These are phyloP conservation scores for Darksidea phi DNA, from an alignment of 495 filamentous ascomycete genomes.

Conservation along the genomic window DNA sequence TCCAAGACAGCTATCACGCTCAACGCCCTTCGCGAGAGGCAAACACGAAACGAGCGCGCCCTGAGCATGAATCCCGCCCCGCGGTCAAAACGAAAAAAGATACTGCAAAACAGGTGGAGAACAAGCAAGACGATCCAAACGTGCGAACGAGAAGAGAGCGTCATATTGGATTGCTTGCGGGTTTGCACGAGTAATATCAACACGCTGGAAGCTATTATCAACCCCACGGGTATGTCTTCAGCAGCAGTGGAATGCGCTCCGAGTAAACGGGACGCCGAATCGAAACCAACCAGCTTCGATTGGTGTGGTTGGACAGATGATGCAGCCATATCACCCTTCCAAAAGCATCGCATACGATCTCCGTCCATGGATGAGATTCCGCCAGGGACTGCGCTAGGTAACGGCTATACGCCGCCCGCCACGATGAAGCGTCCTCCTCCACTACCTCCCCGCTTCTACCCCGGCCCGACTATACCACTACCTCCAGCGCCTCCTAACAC, in stretches of 20 bases:
- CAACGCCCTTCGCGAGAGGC: constrained; percentile 29
- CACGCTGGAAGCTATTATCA: constrained; percentile 19
- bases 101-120: constrained; percentile 27
- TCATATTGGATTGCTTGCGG: constrained; percentile 28
- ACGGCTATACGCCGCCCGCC: background rate
- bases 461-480: background rate
- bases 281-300: constrained; percentile 16
- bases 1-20: constrained; percentile 30
- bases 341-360: background rate
- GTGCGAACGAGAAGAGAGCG: constrained; percentile 30
- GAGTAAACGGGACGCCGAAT: background rate
- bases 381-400: constrained; percentile 2
- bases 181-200: constrained; percentile 25
- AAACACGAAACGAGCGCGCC: constrained; percentile 24
- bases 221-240: constrained; percentile 2
- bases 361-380: constrained; percentile 14
- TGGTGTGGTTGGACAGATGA: constrained; percentile 31
- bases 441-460: constrained; percentile 9
- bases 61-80: constrained; percentile 10
- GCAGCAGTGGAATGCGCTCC: constrained; percentile 8
- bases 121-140: constrained; percentile 34
- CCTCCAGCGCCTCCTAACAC: constrained; percentile 21
- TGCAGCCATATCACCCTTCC: constrained; percentile 14
- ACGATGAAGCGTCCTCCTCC: background rate
- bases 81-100: constrained; percentile 31